Evolutionary conservation across 805 yeast species (phyloP), one percentile per base, ranked within the genome.

Genomic region (Starmerella potacharoeniae): DNA sequence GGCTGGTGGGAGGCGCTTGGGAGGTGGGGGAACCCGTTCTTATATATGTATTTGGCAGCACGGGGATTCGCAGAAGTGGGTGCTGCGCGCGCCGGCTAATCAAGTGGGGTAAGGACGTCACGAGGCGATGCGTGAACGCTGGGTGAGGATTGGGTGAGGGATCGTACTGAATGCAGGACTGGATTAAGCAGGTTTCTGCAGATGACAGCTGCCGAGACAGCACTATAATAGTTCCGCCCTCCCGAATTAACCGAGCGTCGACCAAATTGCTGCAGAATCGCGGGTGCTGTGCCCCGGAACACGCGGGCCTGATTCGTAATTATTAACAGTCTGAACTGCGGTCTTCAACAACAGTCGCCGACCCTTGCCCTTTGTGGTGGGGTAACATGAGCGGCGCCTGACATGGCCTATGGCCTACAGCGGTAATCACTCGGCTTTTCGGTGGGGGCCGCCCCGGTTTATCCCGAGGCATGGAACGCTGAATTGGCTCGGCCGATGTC

Each of bases 21-120:
- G 45, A 11, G 31, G 33, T 5, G 45, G 45, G 33, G 33, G 45
- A 5, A 28, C 2, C 9, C 45, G 8, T 22, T 33, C 43, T 46
- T 46, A 46, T 34, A 46, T 46, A 46, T 14, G 22, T 16, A 46
- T 46, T 46, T 46, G 49, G 39, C 49, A 46, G 49, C 49, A 34
- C 40, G 49, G 40, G 47, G 49, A 46, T 46, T 46, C 49, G 49
- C 49, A 46, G 49, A 13, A n/a, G 34, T 22, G 22, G 22, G 4
- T 34, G 40, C 37, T 46, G 49, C 49, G 37, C 30, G 11, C 31
- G 40, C 48, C 48, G 49, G 40, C 49, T 46, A 33, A 46, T 46
- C 40, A 34, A 46, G 49, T 46, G 49, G 49, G 49, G 49, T 46
- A 46, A 46, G 49, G 49, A 46, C 49, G 49, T 46, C 49, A 46